Evolutionary conservation across 1,284 basidiomycete species (phyloP).

Genomic region (Tylopilus microsporus): DNA sequence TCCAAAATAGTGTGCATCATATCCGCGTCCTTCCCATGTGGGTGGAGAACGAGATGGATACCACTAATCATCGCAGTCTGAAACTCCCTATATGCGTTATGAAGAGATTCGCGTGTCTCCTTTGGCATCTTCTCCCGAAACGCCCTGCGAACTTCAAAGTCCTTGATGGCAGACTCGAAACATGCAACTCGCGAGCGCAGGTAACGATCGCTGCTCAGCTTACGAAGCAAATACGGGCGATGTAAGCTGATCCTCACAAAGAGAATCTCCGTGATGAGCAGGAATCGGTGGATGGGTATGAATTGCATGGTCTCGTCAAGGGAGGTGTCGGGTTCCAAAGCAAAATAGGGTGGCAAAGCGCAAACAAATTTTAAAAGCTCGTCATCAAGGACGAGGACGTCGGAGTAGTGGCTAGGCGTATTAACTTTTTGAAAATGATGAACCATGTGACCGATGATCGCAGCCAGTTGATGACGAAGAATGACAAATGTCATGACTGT

Average conservation of each 20-base stretch:
- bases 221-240: slow-evolving; percentile 72
- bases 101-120: slow-evolving; percentile 61
- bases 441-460: slow-evolving; percentile 86
- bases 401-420: slow-evolving; percentile 77
- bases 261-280: slow-evolving; percentile 75
- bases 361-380: slow-evolving; percentile 78
- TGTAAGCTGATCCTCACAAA: slow-evolving; percentile 77
- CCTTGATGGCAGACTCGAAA: slow-evolving; percentile 74
- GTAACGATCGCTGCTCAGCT: slow-evolving; percentile 71
- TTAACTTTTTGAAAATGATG: slow-evolving; percentile 93
- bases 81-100: slow-evolving; percentile 79
- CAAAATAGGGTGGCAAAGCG: slow-evolving; percentile 71
- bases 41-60: slow-evolving; percentile 75
- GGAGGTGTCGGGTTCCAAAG: slow-evolving; percentile 73
- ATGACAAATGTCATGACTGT: slow-evolving; percentile 87
- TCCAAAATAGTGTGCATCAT: slow-evolving; percentile 76
- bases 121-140: slow-evolving; percentile 59
- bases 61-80: slow-evolving; percentile 83
- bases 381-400: slow-evolving; percentile 80
- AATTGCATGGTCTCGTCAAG: slow-evolving; percentile 64
- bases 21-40: slow-evolving; percentile 59
- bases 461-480: slow-evolving; percentile 76
- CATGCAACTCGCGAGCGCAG: slow-evolving; percentile 68
- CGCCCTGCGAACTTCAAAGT: slow-evolving; percentile 64
- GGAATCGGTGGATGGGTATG: slow-evolving; percentile 70